phyloP scores from a whole-genome alignment of 2,329 filamentous ascomycete species.

The Microdochium trichocladiopsis region DNA sequence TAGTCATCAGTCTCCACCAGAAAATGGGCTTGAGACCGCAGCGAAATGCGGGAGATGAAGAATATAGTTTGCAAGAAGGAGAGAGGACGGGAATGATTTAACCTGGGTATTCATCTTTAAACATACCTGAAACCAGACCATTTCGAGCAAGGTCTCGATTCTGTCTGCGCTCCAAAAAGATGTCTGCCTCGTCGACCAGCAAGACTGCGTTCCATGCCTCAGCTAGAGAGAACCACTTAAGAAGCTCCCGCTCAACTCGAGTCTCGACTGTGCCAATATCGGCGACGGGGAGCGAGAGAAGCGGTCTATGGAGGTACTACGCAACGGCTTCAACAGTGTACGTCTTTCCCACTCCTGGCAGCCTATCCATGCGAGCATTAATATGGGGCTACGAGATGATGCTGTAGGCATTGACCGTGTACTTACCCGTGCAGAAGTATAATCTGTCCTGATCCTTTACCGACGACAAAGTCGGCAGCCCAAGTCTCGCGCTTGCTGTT shows the following conservation, averaged over 20 bases:
- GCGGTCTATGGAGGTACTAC: conserved; percentile 11
- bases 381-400: too few species aligned
- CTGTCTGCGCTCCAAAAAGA: conserved; percentile 13
- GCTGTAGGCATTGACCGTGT: too few species aligned
- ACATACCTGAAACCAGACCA: conserved; percentile 4
- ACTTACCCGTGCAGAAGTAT: conserved; percentile 12
- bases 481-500: conserved; percentile 3
- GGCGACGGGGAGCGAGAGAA: conserved; percentile 15
- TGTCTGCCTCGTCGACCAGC: conserved; percentile 17
- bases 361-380: too few species aligned
- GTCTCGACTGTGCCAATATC: conserved; percentile 14
- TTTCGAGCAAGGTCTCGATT: conserved; percentile 9
- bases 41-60: neutral
- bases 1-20: too few species aligned
- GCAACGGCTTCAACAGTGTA: conserved; percentile 8
- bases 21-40: too few species aligned
- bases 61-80: too few species aligned
- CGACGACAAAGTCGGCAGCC: conserved; percentile 6
- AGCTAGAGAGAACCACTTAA: conserved; percentile 14
- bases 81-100: too few species aligned
- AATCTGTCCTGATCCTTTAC: conserved; percentile 6
- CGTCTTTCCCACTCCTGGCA: conserved; percentile 8
- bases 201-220: conserved; percentile 16
- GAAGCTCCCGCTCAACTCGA: conserved; percentile 15
- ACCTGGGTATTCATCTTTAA: too few species aligned